A percentile compares a stretch with the other conserved stretches of the same genome.
Evolutionary conservation across 2,329 filamentous ascomycete species (phyloP).

Genomic region (Calonectria pseudoturangicola): DNA sequence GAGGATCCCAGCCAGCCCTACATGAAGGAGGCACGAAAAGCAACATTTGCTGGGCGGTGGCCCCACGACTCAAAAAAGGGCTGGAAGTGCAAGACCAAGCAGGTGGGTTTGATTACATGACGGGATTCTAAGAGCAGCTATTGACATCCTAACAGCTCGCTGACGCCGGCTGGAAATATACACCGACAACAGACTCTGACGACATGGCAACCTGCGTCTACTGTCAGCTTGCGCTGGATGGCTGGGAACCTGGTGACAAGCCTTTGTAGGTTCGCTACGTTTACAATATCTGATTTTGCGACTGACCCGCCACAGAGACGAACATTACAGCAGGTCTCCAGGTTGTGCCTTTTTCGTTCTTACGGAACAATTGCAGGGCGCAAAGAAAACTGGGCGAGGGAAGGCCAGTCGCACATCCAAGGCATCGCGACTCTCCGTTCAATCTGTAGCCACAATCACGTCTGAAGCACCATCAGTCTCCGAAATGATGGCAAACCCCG

Average conservation of each 20-base stretch:
- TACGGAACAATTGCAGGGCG: conserved; percentile 71
- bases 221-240: conserved; percentile 91
- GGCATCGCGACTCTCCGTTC: conserved; percentile 77
- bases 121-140: background rate
- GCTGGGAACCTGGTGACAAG: conserved; percentile 95
- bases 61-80: conserved; percentile 91
- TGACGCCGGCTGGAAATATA: conserved; percentile 95
- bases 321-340: conserved; percentile 87
- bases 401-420: conserved; percentile 79
- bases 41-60: conserved; percentile 91
- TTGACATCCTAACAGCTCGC: conserved; percentile 76
- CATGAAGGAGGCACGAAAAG: conserved; percentile 85
- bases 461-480: conserved; percentile 70
- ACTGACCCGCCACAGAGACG: conserved; percentile 75
- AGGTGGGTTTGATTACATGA: conserved; percentile 71
- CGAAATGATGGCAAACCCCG: conserved; percentile 69
- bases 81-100: conserved; percentile 92
- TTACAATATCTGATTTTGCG: conserved; percentile 42
- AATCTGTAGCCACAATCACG: conserved; percentile 71
- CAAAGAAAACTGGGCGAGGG: conserved; percentile 73
- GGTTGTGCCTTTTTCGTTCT: conserved; percentile 90
- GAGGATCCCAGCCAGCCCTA: conserved; percentile 83
- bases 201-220: conserved; percentile 95
- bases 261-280: conserved; percentile 77
- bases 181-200: conserved; percentile 86